phyloP scores from a whole-genome alignment of 2,329 filamentous ascomycete species.

The Fusarium nisikadoi region DNA sequence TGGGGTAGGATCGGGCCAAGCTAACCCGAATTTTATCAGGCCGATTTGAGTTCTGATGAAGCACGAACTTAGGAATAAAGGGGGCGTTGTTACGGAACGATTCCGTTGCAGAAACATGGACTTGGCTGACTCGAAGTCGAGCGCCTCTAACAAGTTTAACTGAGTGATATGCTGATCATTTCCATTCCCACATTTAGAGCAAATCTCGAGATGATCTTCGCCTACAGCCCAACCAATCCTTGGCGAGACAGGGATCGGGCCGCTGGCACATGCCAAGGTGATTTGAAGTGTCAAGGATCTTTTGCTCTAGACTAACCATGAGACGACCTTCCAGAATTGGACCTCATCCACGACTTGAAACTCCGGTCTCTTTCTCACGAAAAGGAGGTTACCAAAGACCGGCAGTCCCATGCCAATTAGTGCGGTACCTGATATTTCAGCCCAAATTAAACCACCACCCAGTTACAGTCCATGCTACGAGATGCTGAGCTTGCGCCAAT shows the following conservation, averaged over 20 bases:
- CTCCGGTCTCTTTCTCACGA: neutral
- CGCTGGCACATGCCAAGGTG: slow-evolving; percentile 19
- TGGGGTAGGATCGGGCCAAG: neutral
- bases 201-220: neutral
- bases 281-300: neutral
- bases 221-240: neutral
- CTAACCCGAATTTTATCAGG: slow-evolving; percentile 1
- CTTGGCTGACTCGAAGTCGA: neutral
- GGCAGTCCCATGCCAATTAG: neutral
- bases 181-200: neutral
- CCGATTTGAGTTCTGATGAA: neutral
- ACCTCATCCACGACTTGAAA: neutral
- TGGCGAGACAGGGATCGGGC: neutral
- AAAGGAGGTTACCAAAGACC: slow-evolving; percentile 4
- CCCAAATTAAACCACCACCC: neutral
- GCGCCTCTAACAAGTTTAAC: neutral
- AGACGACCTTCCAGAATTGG: slow-evolving; percentile 23
- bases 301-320: neutral
- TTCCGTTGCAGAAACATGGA: neutral
- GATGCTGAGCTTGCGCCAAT: neutral
- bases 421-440: neutral
- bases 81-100: neutral
- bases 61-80: neutral
- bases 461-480: neutral
- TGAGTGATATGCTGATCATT: neutral